Base-by-base conservation (phyloP, 768 basidiomycete species). In the Grammothele lineata region DNA sequence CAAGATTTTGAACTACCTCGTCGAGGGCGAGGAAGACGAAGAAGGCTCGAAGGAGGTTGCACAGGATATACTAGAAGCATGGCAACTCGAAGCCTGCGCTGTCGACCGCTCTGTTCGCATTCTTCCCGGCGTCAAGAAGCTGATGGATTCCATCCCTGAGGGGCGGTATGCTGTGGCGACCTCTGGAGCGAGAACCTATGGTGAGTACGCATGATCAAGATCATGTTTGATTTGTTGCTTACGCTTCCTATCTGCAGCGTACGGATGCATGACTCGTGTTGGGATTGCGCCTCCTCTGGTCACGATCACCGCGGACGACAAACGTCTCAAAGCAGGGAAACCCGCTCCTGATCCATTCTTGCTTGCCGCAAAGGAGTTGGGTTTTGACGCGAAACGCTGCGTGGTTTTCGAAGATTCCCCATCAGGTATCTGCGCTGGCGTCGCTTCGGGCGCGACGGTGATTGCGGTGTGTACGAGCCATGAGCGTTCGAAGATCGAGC, bases 381-480 rank as follows among this genome's bases (percentile, higher is more conserved):
- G 80, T 6, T 81, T 72, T 58, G 63, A 71, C 5, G 72, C 77
- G 38, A 70, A 71, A 38, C 73, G 75, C 15, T 85, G 83, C 52
- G 75, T 91, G 54, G 87, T 90, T 22, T 80, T 91, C 41, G 87
- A 88, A 58, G 87, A 91, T 57, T 87, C 79, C 36, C 74, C 80
- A 25, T 72, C 72, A 43, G 76, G 85, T 17, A 81, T 91, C 60
- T 69, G 71, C 23, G 78, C 85, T 0, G 87, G 87, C 11, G 75
- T 85, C 25, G 85, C 85, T 0, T 78, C 81, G 25, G 87, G 87
- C 26, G 80, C 83, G 11, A 82, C 73, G 10, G 85, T 87, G 19
- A 72, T 90, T 33, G 87, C 87, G 4, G 74, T 88, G 9, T 87
- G 85, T 69, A 90, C 87, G 8, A 79, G 76, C 44, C 87, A 89